Evolutionary conservation across 1,284 basidiomycete species (phyloP).

Genomic region (Rhodofomes roseus): DNA sequence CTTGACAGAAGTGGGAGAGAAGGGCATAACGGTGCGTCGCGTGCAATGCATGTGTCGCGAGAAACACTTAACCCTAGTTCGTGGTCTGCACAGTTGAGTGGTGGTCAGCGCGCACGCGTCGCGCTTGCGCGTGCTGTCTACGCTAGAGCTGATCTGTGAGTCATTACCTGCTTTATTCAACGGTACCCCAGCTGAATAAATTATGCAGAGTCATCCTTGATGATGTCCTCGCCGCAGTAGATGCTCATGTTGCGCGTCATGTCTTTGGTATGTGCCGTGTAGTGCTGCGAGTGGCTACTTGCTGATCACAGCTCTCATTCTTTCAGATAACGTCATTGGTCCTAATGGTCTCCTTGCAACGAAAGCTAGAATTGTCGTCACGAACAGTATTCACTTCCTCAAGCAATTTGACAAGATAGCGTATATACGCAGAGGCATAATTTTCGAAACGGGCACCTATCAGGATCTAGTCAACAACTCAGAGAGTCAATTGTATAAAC

Average conservation of each 20-base stretch:
- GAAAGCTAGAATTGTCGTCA: slow-evolving; percentile 88
- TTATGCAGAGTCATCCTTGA: slow-evolving; percentile 39
- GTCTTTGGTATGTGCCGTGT: slow-evolving; percentile 40
- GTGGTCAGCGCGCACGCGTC: slow-evolving; percentile 68
- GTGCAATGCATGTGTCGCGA: background rate
- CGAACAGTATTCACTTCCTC: slow-evolving; percentile 86
- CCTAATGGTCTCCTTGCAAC: slow-evolving; percentile 81
- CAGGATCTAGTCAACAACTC: slow-evolving; percentile 58
- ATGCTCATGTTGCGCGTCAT: slow-evolving; percentile 42
- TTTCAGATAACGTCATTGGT: slow-evolving; percentile 83
- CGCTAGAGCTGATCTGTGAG: slow-evolving; percentile 39
- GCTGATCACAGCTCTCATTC: slow-evolving; percentile 7
- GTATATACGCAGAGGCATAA: slow-evolving; percentile 81
- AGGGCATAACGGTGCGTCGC: slow-evolving; percentile 35
- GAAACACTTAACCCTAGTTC: background rate
- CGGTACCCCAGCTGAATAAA: background rate
- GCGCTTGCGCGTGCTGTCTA: slow-evolving; percentile 44
- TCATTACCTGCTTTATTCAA: slow-evolving; percentile 18
- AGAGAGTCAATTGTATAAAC: slow-evolving; percentile 71
- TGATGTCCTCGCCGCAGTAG: slow-evolving; percentile 55
- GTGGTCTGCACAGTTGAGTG: slow-evolving; percentile 38
- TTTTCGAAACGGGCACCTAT: slow-evolving; percentile 79
- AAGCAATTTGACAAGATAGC: slow-evolving; percentile 78
- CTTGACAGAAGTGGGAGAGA: slow-evolving; percentile 75
- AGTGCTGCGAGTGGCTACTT: background rate